Evolutionary conservation across 2,329 filamentous ascomycete species (phyloP).

Genomic region (Aureobasidium sp.): DNA sequence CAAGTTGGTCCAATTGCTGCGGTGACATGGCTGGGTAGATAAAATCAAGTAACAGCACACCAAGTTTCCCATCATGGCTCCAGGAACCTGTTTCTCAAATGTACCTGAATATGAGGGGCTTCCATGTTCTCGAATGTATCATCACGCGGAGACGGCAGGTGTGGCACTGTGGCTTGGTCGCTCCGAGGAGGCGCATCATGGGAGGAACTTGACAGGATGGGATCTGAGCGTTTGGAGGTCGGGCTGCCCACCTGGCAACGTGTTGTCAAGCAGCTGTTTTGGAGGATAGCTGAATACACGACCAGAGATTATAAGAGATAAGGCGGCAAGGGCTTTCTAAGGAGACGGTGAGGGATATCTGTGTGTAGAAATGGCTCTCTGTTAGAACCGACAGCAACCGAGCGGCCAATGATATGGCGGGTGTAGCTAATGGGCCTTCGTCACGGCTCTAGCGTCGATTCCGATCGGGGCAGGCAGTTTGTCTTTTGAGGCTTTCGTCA

Average conservation of each 20-base stretch:
- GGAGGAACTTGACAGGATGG: not conserved
- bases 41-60: not conserved
- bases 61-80: not conserved
- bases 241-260: constrained; percentile 10
- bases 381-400: not conserved
- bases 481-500: constrained; percentile 11
- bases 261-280: not conserved
- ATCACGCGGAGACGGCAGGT: constrained; percentile 6
- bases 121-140: not conserved
- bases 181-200: constrained; percentile 9
- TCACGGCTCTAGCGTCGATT: constrained; percentile 11
- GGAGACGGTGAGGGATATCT: constrained; percentile 4
- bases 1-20: not conserved
- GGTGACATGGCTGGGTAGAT: not conserved
- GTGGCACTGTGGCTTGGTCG: constrained; percentile 12
- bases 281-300: not conserved
- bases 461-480: constrained; percentile 10
- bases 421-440: constrained; percentile 9
- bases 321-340: not conserved
- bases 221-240: not conserved
- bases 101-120: not conserved
- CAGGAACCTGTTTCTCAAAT: not conserved
- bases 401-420: constrained; percentile 6
- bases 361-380: not conserved
- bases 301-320: not conserved